These are phyloP conservation scores for Neltuma alba DNA, from an alignment of 306 rosid genomes.

Conservation along the genomic window DNA sequence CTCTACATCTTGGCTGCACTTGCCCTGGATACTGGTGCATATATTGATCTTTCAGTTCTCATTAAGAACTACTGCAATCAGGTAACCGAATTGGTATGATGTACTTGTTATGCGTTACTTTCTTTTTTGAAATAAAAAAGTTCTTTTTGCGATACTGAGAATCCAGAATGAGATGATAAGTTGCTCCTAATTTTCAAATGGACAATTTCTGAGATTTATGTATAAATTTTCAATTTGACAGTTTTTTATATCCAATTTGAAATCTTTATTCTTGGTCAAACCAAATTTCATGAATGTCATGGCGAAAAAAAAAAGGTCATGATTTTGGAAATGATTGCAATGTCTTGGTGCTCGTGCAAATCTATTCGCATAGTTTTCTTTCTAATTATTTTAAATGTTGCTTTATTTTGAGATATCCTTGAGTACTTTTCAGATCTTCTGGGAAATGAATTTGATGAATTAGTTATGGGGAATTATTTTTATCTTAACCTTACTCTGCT, in stretches of 20 bases:
- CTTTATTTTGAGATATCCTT: background rate
- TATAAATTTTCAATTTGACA: background rate
- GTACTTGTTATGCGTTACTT: background rate
- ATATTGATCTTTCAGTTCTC: conserved; percentile 36
- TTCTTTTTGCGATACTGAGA: background rate
- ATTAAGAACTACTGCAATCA: conserved; percentile 37
- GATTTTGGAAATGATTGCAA: background rate
- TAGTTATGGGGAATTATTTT: background rate
- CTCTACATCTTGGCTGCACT: background rate
- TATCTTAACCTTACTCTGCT: too few species aligned
- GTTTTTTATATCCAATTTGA: background rate
- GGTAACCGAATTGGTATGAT: background rate
- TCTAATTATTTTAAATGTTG: background rate
- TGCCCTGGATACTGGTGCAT: conserved; percentile 24
- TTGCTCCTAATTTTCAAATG: background rate
- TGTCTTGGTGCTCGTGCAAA: background rate
- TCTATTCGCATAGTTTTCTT: background rate
- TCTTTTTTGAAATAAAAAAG: background rate
- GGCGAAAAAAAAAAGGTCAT: background rate
- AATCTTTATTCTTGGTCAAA: background rate
- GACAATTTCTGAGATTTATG: background rate
- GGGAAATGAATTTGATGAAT: background rate
- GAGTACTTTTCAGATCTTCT: background rate
- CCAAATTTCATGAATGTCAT: background rate
- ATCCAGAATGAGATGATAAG: background rate